A percentile compares a stretch with the other conserved stretches of the same genome.
Conservation (phyloP, 257 asterid genomes). For the Nicotiana benthamiana region DNA sequence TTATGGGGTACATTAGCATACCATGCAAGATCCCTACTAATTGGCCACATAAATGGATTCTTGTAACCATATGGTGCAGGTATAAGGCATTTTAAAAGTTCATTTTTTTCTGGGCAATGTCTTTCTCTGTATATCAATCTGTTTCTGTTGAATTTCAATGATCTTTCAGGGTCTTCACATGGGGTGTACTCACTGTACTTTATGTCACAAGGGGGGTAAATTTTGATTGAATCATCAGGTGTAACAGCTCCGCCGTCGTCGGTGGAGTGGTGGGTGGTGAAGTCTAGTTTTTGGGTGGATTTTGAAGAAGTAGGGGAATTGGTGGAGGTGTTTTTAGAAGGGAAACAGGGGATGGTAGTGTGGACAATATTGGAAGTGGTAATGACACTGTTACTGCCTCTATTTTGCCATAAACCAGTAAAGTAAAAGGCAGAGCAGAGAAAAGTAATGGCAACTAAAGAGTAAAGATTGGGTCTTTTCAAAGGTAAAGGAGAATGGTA, state of each 20-base stretch:
- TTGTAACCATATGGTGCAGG: slow-evolving; percentile 16
- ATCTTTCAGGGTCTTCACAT: slow-evolving; percentile 14
- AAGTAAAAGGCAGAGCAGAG: slow-evolving; percentile 6
- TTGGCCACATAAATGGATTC: slow-evolving; percentile 19
- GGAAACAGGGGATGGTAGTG: slow-evolving; percentile 6
- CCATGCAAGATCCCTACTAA: slow-evolving; percentile 19
- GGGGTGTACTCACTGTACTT: slow-evolving; percentile 21
- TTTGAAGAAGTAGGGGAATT: not conserved
- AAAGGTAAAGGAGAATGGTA: not conserved
- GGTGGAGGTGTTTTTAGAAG: slow-evolving; percentile 3
- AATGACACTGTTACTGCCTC: not conserved
- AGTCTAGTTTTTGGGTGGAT: slow-evolving; percentile 1
- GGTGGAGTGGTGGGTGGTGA: slow-evolving; percentile 11
- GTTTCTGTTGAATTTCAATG: slow-evolving; percentile 7
- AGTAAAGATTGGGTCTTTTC: not conserved
- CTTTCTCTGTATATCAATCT: slow-evolving; percentile 20
- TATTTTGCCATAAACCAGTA: slow-evolving; percentile 3
- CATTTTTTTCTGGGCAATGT: slow-evolving; percentile 14
- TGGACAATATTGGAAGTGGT: not conserved
- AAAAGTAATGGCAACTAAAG: not conserved
- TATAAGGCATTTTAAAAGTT: slow-evolving; percentile 9
- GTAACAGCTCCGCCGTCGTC: not conserved
- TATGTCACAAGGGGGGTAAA: slow-evolving; percentile 5
- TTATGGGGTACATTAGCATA: slow-evolving; percentile 21
- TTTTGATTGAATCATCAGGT: slow-evolving; percentile 3